Conservation (phyloP, 1,139 yeast species). For the Meyerozyma smithsonii region DNA sequence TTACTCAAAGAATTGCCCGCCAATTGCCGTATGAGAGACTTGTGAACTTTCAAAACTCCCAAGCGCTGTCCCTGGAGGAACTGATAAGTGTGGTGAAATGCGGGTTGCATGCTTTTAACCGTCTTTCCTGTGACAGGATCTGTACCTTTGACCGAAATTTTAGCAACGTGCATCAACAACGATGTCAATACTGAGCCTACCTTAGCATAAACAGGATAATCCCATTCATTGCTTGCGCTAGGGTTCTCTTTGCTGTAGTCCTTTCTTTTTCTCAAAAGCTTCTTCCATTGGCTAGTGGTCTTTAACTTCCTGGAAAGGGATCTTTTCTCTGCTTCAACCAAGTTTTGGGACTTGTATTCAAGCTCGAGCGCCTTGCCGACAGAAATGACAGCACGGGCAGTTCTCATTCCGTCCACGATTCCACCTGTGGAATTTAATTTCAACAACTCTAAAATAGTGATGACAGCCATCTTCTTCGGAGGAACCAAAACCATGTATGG, state of each 20-base stretch:
- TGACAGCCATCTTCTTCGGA: slow-evolving; percentile 78
- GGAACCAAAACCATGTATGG: slow-evolving; percentile 70
- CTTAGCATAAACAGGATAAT: slow-evolving; percentile 61
- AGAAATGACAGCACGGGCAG: slow-evolving; percentile 74
- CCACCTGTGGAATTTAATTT: slow-evolving; percentile 75
- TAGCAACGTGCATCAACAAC: slow-evolving; percentile 74
- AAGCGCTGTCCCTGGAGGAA: slow-evolving; percentile 71
- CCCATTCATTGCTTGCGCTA: slow-evolving; percentile 29
- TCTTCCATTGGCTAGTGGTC: slow-evolving; percentile 38
- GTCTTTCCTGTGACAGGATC: slow-evolving; percentile 73
- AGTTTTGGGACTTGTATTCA: slow-evolving; percentile 70
- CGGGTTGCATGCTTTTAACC: slow-evolving; percentile 77
- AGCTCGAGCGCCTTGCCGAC: slow-evolving; percentile 84
- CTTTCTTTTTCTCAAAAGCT: slow-evolving; percentile 29
- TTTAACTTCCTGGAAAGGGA: slow-evolving; percentile 31
- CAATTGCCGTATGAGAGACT: slow-evolving; percentile 57
- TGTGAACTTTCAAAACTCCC: slow-evolving; percentile 80
- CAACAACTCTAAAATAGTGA: slow-evolving; percentile 76
- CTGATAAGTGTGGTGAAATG: slow-evolving; percentile 85
- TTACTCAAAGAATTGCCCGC: slow-evolving; percentile 65
- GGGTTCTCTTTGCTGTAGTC: slow-evolving; percentile 12
- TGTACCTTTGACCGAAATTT: slow-evolving; percentile 66
- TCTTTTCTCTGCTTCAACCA: slow-evolving; percentile 54
- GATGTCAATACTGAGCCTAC: slow-evolving; percentile 80
- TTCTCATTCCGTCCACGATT: slow-evolving; percentile 76